These are phyloP conservation scores for Auxenochlorella pyrenoidosa DNA, from an alignment of 139 green algal genomes.

Conservation along the genomic window DNA sequence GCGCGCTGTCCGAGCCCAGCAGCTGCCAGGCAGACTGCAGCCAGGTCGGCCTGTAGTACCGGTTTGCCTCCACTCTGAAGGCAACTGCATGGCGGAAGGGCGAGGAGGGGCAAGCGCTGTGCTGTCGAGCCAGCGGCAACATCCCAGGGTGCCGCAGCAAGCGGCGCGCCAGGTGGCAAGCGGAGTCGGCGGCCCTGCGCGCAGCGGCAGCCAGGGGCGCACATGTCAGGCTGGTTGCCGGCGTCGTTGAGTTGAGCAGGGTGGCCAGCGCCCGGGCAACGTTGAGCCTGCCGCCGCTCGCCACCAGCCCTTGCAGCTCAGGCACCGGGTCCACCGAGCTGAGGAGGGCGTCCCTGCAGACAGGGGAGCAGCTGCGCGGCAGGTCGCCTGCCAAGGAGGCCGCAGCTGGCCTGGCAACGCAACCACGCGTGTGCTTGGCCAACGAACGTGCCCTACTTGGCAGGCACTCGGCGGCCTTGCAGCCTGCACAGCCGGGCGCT, in stretches of 20 bases:
- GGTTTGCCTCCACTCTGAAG: background rate
- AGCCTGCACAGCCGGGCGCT: no score
- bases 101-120: background rate
- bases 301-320: background rate
- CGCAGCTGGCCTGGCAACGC: no score
- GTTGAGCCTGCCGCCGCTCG: background rate
- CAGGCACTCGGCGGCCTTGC: no score
- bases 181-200: no score
- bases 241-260: background rate
- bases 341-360: background rate
- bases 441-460: no score
- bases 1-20: background rate
- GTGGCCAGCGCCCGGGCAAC: background rate
- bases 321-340: background rate
- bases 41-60: background rate
- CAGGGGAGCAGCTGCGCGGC: no score
- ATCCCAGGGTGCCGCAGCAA: background rate
- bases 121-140: background rate
- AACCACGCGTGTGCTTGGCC: no score
- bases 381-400: no score
- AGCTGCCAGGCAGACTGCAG: background rate
- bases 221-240: no score
- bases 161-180: no score
- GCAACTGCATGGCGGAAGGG: background rate
- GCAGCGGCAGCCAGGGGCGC: no score